Percentiles rank a stretch among this genome's conserved stretches.
phyloP scores from a whole-genome alignment of 2,329 filamentous ascomycete genomes.

The Orbilia quercus region DNA sequence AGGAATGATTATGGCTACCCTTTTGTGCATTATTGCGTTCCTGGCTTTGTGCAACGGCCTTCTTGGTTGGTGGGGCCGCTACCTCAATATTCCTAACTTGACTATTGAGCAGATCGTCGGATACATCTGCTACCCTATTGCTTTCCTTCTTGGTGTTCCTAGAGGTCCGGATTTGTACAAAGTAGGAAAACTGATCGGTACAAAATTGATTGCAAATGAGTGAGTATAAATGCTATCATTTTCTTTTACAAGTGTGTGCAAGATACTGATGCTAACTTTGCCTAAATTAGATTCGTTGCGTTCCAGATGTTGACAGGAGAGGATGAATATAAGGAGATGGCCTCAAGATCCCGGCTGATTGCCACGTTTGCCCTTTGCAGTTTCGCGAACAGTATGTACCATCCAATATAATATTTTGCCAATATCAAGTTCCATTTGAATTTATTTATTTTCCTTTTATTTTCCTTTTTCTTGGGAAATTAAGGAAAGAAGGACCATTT shows the following conservation, averaged over 20 bases:
- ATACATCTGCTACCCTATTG: constrained; percentile 80
- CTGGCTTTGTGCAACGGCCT: constrained; percentile 79
- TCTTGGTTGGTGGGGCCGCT: constrained; percentile 84
- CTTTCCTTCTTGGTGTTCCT: constrained; percentile 83
- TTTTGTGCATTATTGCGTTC: constrained; percentile 85
- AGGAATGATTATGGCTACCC: constrained; percentile 80
- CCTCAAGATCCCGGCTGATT: constrained; percentile 65
- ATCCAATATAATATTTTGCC: no score
- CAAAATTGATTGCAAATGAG: constrained; percentile 77
- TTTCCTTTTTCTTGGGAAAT: no score
- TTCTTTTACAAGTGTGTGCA: neutral
- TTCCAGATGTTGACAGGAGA: constrained; percentile 58
- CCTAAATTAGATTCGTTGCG: constrained; percentile 57
- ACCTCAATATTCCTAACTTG: constrained; percentile 79
- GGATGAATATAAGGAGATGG: constrained; percentile 50
- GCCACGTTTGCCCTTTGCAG: constrained; percentile 68
- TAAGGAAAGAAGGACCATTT: neutral
- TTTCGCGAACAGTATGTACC: constrained; percentile 66
- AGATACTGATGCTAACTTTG: constrained; percentile 4
- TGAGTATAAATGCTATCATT: constrained; percentile 3
- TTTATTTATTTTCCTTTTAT: no score
- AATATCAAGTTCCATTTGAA: no score
- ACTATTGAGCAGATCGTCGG: constrained; percentile 80
- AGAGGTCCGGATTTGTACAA: constrained; percentile 74
- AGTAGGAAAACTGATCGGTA: constrained; percentile 81